Conservation (phyloP, 768 basidiomycete genomes). For the Termitomyces sp. region DNA sequence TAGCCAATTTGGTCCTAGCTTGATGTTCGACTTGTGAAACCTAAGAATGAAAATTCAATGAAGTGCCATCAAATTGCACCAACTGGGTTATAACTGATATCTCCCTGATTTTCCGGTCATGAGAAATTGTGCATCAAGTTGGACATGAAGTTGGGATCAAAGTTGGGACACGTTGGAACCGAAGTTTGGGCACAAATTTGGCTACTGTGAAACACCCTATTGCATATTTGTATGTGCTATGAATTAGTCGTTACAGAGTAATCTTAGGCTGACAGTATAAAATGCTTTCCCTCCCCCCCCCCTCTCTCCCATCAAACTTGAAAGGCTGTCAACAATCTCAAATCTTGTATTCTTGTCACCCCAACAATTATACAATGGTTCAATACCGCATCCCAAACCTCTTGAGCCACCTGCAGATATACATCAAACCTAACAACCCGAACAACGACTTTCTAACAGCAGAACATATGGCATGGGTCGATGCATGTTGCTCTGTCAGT, state of each 20-base stretch:
- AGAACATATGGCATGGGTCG: constrained; percentile 10
- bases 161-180: too few species aligned
- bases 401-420: not conserved
- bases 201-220: too few species aligned
- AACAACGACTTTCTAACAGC: constrained; percentile 2
- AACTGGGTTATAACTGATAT: too few species aligned
- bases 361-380: not conserved
- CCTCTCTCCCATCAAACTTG: too few species aligned
- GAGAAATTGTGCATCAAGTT: too few species aligned
- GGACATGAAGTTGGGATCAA: too few species aligned
- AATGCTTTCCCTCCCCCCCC: not conserved
- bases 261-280: not conserved
- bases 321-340: not conserved
- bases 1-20: too few species aligned
- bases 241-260: not conserved
- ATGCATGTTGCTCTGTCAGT: not conserved
- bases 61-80: too few species aligned
- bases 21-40: too few species aligned
- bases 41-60: too few species aligned
- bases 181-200: too few species aligned
- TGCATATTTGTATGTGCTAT: not conserved
- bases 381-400: not conserved
- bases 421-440: constrained; percentile 8
- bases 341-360: not conserved
- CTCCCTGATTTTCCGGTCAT: too few species aligned